These are phyloP conservation scores for Voacanga thouarsii DNA, from an alignment of 257 asterid species.

Conservation along the genomic window DNA sequence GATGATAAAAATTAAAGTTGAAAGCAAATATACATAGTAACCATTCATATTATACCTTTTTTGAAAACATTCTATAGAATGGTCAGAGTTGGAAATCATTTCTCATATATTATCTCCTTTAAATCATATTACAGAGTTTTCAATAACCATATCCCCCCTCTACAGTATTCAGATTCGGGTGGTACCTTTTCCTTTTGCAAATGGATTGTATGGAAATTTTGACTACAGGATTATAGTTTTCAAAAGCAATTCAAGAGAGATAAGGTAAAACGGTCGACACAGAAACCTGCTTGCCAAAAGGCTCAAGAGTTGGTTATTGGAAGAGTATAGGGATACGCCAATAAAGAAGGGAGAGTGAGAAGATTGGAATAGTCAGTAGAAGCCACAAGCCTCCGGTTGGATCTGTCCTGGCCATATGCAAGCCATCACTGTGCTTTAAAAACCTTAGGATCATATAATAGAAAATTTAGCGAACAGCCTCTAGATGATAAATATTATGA, in stretches of 20 bases:
- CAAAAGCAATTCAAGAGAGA: neutral
- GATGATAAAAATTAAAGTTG: neutral
- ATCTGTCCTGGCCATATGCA: neutral
- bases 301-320: neutral
- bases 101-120: neutral
- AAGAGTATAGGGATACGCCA: neutral
- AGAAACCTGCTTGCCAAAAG: neutral
- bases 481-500: neutral
- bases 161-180: neutral
- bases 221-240: neutral
- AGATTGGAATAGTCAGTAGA: neutral
- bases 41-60: neutral
- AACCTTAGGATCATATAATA: neutral
- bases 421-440: neutral
- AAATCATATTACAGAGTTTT: neutral
- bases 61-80: neutral
- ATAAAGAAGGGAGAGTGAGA: neutral
- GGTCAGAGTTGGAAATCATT: neutral
- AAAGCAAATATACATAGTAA: neutral
- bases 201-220: neutral
- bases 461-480: neutral
- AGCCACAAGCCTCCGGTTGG: neutral
- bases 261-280: neutral
- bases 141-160: neutral
- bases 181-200: neutral